These are phyloP conservation scores for Pyricularia sp. DNA, from an alignment of 2,329 filamentous ascomycete species.

Conservation along the genomic window DNA sequence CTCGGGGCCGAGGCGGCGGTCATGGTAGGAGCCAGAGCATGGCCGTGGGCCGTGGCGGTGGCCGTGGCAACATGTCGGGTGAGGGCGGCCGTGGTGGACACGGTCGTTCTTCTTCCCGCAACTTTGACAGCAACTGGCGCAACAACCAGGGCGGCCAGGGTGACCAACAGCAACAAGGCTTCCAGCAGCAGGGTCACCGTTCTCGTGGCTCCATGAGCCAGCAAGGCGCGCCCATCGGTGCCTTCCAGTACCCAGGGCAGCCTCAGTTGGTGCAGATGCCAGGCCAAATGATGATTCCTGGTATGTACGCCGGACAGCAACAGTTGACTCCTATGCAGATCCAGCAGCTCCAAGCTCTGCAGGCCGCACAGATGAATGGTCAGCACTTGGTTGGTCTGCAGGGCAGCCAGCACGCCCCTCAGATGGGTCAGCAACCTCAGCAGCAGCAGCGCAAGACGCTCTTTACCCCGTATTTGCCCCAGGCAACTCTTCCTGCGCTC, in stretches of 20 bases:
- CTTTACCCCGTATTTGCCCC: slow-evolving; percentile 94
- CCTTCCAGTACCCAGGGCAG: slow-evolving; percentile 83
- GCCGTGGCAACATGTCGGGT: slow-evolving; percentile 53
- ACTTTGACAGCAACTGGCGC: slow-evolving; percentile 98
- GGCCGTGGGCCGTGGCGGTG: slow-evolving; percentile 61
- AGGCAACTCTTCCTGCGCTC: slow-evolving; percentile 84
- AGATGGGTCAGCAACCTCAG: slow-evolving; percentile 58
- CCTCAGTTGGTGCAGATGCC: slow-evolving; percentile 81
- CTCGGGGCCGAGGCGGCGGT: slow-evolving; percentile 45
- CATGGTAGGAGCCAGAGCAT: slow-evolving; percentile 85
- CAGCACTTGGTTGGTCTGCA: slow-evolving; percentile 62
- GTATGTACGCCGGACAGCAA: slow-evolving; percentile 69
- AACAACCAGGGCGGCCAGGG: slow-evolving; percentile 59
- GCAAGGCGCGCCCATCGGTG: slow-evolving; percentile 73
- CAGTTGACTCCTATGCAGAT: slow-evolving; percentile 83
- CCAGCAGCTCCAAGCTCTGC: slow-evolving; percentile 82
- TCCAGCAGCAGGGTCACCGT: slow-evolving; percentile 82
- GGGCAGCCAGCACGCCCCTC: slow-evolving; percentile 64
- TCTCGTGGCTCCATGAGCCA: slow-evolving; percentile 73
- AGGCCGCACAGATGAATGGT: slow-evolving; percentile 75
- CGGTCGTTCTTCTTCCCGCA: slow-evolving; percentile 73
- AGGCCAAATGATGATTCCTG: slow-evolving; percentile 77
- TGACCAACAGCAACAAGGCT: slow-evolving; percentile 46
- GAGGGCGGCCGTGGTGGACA: slow-evolving; percentile 55
- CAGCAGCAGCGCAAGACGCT: slow-evolving; percentile 93